phyloP scores from a whole-genome alignment of 495 filamentous ascomycete genomes.

The Aspergillus nidulans region DNA sequence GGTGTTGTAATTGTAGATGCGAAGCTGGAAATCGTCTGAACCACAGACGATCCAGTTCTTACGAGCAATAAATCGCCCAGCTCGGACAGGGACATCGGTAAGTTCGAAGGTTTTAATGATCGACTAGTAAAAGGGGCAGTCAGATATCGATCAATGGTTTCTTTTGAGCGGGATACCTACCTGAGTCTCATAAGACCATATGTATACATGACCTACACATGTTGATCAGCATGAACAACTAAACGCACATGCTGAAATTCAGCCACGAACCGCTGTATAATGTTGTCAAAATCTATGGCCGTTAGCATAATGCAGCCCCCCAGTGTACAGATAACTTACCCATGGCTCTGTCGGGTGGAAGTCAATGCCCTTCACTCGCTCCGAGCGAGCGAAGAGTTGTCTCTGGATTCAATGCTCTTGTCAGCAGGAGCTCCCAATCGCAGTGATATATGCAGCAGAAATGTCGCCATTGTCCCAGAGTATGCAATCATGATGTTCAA shows the following conservation, averaged over 20 bases:
- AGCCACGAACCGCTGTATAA: constrained; percentile 77
- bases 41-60: constrained; percentile 99
- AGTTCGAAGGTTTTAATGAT: constrained; percentile 99
- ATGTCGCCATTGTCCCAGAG: constrained; percentile 11
- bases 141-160: background rate
- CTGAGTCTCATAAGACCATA: constrained; percentile 98
- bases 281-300: constrained; percentile 77
- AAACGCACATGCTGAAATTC: constrained; percentile 3
- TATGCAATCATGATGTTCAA: constrained; percentile 13
- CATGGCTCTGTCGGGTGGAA: constrained; percentile 96
- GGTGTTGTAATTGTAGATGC: constrained; percentile 98
- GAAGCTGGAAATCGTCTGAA: constrained; percentile 95
- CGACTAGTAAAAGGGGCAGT: constrained; percentile 41
- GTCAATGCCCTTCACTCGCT: constrained; percentile 96
- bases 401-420: constrained; percentile 47
- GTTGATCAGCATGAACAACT: constrained; percentile 24
- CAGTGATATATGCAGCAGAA: constrained; percentile 17
- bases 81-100: constrained; percentile 96
- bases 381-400: constrained; percentile 76
- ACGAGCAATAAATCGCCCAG: constrained; percentile 91
- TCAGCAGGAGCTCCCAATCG: constrained; percentile 27
- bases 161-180: constrained; percentile 31
- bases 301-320: constrained; percentile 23
- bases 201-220: constrained; percentile 82
- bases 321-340: constrained; percentile 46